A percentile compares a stretch with the other conserved stretches of the same genome.
These are phyloP conservation scores for Auricularia auricula-judae DNA, from an alignment of 768 basidiomycete genomes.

Conservation along the genomic window DNA sequence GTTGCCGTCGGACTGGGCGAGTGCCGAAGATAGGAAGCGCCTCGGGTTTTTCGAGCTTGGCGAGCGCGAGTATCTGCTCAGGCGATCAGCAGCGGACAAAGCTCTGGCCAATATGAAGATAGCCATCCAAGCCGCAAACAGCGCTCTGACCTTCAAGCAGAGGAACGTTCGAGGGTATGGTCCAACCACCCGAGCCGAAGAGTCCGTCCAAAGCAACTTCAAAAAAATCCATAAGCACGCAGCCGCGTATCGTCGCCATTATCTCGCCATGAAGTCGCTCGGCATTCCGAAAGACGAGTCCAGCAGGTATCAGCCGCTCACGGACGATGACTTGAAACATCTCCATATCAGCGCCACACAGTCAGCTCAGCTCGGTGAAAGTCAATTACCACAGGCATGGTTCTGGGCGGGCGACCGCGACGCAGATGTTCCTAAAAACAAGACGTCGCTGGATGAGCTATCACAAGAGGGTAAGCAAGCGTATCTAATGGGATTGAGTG, in stretches of 20 bases:
- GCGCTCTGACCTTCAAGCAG: neutral
- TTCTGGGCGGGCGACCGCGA: neutral
- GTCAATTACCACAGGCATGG: neutral
- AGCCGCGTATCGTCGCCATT: neutral
- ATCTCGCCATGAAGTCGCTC: neutral
- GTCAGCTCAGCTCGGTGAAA: neutral
- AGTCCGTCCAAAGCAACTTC: neutral
- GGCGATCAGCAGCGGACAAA: neutral
- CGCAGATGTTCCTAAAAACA: slow-evolving; percentile 6
- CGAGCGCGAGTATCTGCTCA: neutral
- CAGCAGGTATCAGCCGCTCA: neutral
- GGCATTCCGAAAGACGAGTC: neutral
- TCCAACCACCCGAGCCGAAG: neutral
- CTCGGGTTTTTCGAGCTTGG: neutral
- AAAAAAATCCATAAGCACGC: neutral
- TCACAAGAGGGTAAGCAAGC: slow-evolving; percentile 10
- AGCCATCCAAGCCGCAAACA: neutral
- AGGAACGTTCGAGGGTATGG: neutral
- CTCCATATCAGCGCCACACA: neutral
- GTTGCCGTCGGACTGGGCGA: neutral
- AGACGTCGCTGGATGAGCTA: neutral
- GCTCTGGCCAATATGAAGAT: neutral
- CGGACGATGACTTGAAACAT: neutral
- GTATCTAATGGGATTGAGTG: too few relatives aligned
- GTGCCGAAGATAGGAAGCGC: neutral